A percentile compares a stretch with the other conserved stretches of the same genome.
These are phyloP conservation scores for Sophora flavescens DNA, from an alignment of 306 rosid species.

Conservation along the genomic window DNA sequence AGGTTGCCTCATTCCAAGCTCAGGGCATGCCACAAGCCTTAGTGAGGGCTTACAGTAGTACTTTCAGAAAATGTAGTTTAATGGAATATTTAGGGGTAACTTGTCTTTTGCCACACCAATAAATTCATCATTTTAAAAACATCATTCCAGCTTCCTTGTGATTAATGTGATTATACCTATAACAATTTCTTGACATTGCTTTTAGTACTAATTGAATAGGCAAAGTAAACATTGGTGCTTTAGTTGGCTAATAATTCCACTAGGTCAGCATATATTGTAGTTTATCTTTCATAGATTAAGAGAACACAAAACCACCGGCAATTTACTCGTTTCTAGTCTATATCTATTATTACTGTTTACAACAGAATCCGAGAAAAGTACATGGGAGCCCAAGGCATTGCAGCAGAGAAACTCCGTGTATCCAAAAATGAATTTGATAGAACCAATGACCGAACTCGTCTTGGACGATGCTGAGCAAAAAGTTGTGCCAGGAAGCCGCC, in stretches of 20 bases:
- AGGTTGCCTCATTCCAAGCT: conserved; percentile 21
- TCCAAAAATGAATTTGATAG: conserved; percentile 92
- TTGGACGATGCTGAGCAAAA: conserved; percentile 97
- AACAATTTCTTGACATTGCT: conserved; percentile 30
- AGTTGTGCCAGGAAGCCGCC: conserved; percentile 99
- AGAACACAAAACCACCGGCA: conserved; percentile 11
- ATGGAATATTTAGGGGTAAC: conserved; percentile 15
- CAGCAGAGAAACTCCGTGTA: conserved; percentile 84
- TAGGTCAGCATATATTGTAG: neutral
- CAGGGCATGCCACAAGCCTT: conserved; percentile 14
- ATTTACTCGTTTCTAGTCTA: conserved; percentile 34
- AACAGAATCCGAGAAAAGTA: conserved; percentile 57
- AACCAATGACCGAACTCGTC: conserved; percentile 90
- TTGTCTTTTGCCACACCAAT: conserved; percentile 18
- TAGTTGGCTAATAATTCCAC: conserved; percentile 29
- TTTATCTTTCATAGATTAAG: conserved; percentile 35
- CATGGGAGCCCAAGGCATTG: conserved; percentile 99
- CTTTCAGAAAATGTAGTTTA: conserved; percentile 10
- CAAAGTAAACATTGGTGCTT: conserved; percentile 33
- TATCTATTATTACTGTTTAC: conserved; percentile 32
- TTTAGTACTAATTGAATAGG: neutral
- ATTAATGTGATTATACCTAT: conserved; percentile 34
- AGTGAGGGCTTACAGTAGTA: conserved; percentile 8
- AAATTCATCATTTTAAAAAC: conserved; percentile 30
- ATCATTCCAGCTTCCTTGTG: conserved; percentile 35